Percentiles rank a stretch among this genome's conserved stretches.
phyloP scores from a whole-genome alignment of 75 land plant species.

The Pseudotsuga menziesii region DNA sequence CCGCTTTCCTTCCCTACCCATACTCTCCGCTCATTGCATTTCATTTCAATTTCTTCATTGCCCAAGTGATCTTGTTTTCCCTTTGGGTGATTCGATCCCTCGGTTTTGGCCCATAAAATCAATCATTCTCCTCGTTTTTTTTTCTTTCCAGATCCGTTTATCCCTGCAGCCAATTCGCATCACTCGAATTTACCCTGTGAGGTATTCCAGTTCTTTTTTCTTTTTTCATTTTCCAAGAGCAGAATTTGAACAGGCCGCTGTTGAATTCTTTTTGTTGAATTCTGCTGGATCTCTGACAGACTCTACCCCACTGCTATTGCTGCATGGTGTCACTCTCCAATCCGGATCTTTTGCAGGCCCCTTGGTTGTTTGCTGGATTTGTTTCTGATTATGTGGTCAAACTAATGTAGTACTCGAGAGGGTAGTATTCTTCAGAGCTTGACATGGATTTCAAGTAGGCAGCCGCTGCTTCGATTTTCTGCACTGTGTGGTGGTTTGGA shows the following conservation, averaged over 20 bases:
- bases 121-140: background rate
- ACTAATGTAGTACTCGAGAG: too few species aligned
- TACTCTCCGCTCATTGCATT: background rate
- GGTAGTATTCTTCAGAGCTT: background rate
- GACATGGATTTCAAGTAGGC: conserved; percentile 12
- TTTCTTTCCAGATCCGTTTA: background rate
- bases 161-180: too few species aligned
- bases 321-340: conserved; percentile 1
- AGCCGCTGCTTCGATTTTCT: background rate
- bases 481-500: background rate
- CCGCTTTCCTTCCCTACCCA: background rate
- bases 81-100: background rate
- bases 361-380: background rate
- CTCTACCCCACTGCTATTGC: background rate
- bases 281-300: background rate
- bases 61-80: too few species aligned
- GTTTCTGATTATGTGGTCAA: background rate
- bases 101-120: background rate
- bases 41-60: background rate
- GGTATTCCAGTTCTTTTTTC: background rate
- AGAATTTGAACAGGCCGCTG: background rate
- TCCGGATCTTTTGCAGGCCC: background rate
- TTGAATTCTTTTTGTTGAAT: background rate
- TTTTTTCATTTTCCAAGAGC: background rate
- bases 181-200: too few species aligned